phyloP scores from a whole-genome alignment of 257 asterid genomes.

The Fraxinus anomala region DNA sequence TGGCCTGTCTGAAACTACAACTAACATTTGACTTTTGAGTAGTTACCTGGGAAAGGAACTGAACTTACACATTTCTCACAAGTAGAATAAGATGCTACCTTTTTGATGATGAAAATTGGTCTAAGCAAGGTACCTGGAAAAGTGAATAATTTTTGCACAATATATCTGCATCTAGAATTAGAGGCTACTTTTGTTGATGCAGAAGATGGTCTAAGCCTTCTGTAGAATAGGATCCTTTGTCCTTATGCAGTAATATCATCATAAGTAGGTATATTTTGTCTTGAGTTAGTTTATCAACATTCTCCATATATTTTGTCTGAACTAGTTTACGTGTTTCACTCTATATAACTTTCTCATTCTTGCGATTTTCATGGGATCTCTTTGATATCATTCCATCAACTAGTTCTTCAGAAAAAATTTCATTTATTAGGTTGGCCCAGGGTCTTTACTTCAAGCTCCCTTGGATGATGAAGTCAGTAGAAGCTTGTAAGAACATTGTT shows the following conservation, averaged over 20 bases:
- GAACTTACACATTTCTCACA: neutral
- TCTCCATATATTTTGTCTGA: constrained; percentile 13
- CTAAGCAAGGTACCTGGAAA: constrained; percentile 2
- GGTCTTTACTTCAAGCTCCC: constrained; percentile 96
- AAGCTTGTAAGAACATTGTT: constrained; percentile 56
- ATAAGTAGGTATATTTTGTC: neutral
- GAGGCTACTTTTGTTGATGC: constrained; percentile 11
- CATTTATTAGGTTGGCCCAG: constrained; percentile 77
- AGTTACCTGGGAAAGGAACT: constrained; percentile 4
- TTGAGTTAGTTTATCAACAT: neutral
- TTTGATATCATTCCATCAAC: constrained; percentile 14
- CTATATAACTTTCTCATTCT: constrained; percentile 17
- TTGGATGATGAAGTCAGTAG: constrained; percentile 72
- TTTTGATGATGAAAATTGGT: constrained; percentile 16
- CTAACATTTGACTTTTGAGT: constrained; percentile 5
- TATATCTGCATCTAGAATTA: neutral
- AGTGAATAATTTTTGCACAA: neutral
- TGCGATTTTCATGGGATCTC: constrained; percentile 6
- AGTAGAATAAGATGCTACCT: neutral
- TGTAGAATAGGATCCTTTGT: constrained; percentile 6
- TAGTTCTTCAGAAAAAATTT: constrained; percentile 26
- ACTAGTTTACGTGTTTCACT: neutral
- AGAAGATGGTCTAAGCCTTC: constrained; percentile 11
- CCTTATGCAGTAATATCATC: neutral
- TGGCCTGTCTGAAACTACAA: constrained; percentile 13